Conservation (phyloP, 305 asterid species). For the Stenogyne calaminthoides region DNA sequence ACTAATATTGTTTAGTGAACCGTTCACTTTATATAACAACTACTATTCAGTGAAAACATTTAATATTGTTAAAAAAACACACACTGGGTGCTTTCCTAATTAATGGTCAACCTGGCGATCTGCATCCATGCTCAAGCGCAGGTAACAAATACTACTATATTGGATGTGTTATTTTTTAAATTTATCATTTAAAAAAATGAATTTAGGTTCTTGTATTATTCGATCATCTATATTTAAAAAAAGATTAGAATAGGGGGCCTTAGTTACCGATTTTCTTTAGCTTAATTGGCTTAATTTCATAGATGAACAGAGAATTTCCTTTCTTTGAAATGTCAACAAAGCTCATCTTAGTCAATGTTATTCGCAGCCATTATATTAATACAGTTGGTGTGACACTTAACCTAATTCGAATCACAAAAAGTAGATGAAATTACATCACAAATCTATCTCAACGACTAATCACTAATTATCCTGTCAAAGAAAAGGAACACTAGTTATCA, state of each 20-base stretch:
- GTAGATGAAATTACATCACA: neutral
- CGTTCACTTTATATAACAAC: too few species aligned
- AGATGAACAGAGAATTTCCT: neutral
- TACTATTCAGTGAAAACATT: too few species aligned
- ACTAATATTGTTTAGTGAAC: too few species aligned
- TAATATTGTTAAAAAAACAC: too few species aligned
- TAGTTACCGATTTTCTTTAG: neutral
- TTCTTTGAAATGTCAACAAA: neutral
- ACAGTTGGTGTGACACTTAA: neutral
- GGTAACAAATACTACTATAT: constrained; percentile 32
- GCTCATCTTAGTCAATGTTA: too few species aligned
- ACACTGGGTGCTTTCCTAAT: constrained; percentile 46
- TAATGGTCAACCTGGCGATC: constrained; percentile 76
- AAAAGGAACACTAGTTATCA: too few species aligned
- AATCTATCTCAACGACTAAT: neutral
- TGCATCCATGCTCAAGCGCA: constrained; percentile 48
- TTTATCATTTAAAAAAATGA: neutral
- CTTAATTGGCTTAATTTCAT: neutral
- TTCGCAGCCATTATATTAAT: neutral
- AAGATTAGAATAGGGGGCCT: neutral
- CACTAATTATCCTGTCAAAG: neutral
- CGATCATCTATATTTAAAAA: too few species aligned
- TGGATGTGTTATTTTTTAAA: neutral
- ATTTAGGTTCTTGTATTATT: too few species aligned
- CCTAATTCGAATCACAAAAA: neutral